Percentiles rank a stretch among this genome's conserved stretches.
phyloP scores from a whole-genome alignment of 345 rosid species.

The Syzygium grande region DNA sequence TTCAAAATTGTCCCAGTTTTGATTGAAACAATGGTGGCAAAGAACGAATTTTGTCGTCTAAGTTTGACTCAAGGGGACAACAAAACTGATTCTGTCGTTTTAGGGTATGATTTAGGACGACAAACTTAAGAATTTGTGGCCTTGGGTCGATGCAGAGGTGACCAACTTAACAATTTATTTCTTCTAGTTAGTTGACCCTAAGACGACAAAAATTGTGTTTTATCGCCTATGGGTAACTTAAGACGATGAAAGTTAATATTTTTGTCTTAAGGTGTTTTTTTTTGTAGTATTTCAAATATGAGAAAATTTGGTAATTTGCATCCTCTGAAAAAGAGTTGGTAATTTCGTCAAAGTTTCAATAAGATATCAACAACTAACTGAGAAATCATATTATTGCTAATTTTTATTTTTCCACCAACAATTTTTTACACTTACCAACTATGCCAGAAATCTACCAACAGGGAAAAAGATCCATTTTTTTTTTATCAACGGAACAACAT shows the following conservation, averaged over 20 bases:
- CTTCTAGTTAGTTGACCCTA: neutral
- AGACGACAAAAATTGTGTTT: neutral
- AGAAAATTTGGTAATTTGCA: neutral
- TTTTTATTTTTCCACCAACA: neutral
- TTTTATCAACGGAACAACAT: neutral
- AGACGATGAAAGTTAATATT: neutral
- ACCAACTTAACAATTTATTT: neutral
- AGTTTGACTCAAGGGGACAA: neutral
- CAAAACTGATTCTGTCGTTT: neutral
- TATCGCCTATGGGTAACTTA: neutral
- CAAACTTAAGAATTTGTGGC: neutral
- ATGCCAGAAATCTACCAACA: neutral
- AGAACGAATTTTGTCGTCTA: neutral
- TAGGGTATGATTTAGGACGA: neutral
- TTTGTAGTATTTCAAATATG: neutral
- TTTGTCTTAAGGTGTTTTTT: neutral
- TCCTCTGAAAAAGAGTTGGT: neutral
- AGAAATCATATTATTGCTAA: neutral
- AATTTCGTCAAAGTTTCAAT: neutral
- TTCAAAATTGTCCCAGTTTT: neutral
- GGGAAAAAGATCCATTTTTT: neutral
- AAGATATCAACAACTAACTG: neutral
- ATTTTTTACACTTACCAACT: neutral
- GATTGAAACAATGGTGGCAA: neutral
- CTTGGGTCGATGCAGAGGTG: neutral